These are phyloP conservation scores for Solanum hybrid DNA, from an alignment of 305 asterid species.

Conservation along the genomic window DNA sequence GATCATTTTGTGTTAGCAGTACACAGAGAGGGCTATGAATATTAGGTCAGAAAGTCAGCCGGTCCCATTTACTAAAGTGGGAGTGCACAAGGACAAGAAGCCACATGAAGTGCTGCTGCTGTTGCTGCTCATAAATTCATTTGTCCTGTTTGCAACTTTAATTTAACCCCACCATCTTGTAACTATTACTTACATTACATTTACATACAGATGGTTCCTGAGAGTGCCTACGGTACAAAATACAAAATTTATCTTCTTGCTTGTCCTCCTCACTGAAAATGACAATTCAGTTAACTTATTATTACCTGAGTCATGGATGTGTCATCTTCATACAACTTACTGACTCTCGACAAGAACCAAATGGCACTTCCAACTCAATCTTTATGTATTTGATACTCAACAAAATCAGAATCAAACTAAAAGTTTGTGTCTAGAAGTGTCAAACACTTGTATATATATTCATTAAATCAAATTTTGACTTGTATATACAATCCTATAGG, in stretches of 20 bases:
- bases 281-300: not conserved
- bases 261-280: not conserved
- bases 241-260: not conserved
- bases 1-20: not conserved
- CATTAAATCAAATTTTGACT: not conserved
- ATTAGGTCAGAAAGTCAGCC: conserved; percentile 3
- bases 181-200: not conserved
- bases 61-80: not conserved
- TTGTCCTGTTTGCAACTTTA: not conserved
- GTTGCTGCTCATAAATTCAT: not conserved
- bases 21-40: not conserved
- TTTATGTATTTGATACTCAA: not conserved
- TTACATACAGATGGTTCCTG: not conserved
- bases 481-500: not conserved
- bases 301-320: conserved; percentile 2
- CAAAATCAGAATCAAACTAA: not conserved
- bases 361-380: not conserved
- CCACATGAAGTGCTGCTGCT: not conserved
- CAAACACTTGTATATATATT: not conserved
- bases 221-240: not conserved
- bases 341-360: not conserved
- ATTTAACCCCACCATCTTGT: not conserved
- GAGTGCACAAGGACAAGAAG: conserved; percentile 5
- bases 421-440: not conserved
- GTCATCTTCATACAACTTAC: not conserved